A percentile compares a stretch with the other conserved stretches of the same genome.
phyloP scores from a whole-genome alignment of 2,329 filamentous ascomycete genomes.

The Phoma sp. region DNA sequence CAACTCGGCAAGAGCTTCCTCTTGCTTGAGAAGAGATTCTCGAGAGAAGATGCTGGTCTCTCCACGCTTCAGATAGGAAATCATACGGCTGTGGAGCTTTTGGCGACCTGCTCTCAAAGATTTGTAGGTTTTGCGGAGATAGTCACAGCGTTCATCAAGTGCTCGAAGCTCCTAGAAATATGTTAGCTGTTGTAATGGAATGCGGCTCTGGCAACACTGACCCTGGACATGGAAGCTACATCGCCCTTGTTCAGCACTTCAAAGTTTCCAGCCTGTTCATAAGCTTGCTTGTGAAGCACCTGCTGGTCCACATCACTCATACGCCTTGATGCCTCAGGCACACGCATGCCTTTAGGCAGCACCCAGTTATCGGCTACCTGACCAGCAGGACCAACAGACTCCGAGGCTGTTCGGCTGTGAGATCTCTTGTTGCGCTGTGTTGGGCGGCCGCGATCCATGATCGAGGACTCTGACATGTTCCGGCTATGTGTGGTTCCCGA shows the following conservation, averaged over 20 bases:
- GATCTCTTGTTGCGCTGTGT: conserved; percentile 40
- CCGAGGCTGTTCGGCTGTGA: conserved; percentile 42
- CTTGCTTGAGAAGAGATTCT: conserved; percentile 78
- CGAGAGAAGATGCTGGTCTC: conserved; percentile 73
- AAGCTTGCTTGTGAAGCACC: conserved; percentile 47
- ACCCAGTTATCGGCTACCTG: conserved; percentile 42
- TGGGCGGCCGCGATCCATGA: conserved; percentile 49
- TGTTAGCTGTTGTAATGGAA: conserved; percentile 23
- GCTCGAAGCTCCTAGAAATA: conserved; percentile 69
- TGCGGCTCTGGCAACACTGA: conserved; percentile 40
- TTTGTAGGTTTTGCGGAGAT: conserved; percentile 76
- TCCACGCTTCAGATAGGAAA: conserved; percentile 75
- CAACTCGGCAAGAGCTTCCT: conserved; percentile 77
- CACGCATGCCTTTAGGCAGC: conserved; percentile 46
- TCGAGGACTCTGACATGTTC: conserved; percentile 46
- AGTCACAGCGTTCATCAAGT: conserved; percentile 79
- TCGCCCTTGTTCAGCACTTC: conserved; percentile 49
- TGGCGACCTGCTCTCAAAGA: conserved; percentile 76
- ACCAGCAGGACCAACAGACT: conserved; percentile 34
- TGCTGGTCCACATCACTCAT: conserved; percentile 46
- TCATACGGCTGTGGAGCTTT: conserved; percentile 77
- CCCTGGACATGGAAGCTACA: conserved; percentile 63
- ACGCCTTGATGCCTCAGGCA: conserved; percentile 41
- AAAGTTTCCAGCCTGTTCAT: conserved; percentile 48
- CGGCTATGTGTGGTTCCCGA: conserved; percentile 33